Evolutionary conservation across 2,329 filamentous ascomycete genomes (phyloP), one percentile per base, ranked within the genome.

Genomic region (Hymenotorrendiella dingleyae): DNA sequence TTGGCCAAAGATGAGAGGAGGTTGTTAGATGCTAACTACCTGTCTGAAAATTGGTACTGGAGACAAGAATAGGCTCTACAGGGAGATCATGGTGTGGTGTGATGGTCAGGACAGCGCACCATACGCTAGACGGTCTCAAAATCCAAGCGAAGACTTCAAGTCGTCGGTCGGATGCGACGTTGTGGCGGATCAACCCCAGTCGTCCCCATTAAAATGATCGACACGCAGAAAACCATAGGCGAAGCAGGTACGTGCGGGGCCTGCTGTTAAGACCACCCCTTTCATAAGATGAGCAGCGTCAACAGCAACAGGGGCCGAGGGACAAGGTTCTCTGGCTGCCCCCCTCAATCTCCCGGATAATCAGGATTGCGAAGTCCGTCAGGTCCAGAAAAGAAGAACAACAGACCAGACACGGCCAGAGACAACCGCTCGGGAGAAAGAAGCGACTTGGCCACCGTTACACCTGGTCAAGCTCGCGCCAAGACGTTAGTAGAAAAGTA

Each of bases 281-380:
- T 37, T 24, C 32, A 45, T 48, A 48, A 48, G 47, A 54, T 47
- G 45, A 45, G 34, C 48, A 21, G 14, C 21, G 11, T 36, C 19
- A 22, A 41, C 32, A 40, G 38, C 32, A 29, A 38, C 35, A 34
- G 28, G 29, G 37, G 42, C 14, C 27, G n/a, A 7, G 20, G 37
- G 23, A 16, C 28, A 20, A 21, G 26, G n/a, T 11, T 30, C n/a
- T 29, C 21, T 11, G 16, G 14, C 36, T n/a, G n/a, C n/a, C n/a
- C n/a, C 33, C 45, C 43, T 50, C 43, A 47, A 47, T 48, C 36
- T 47, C 9, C 43, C 52, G 52, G 52, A 39, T 48, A 47, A 52
- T 48, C n/a, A n/a, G n/a, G n/a, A n/a, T n/a, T n/a, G n/a, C n/a
- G 34, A 41, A 40, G 45, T 24, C 37, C 33, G 43, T 26, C 22